phyloP scores from a whole-genome alignment of 768 basidiomycete genomes.

The Holtermannia corniformis region DNA sequence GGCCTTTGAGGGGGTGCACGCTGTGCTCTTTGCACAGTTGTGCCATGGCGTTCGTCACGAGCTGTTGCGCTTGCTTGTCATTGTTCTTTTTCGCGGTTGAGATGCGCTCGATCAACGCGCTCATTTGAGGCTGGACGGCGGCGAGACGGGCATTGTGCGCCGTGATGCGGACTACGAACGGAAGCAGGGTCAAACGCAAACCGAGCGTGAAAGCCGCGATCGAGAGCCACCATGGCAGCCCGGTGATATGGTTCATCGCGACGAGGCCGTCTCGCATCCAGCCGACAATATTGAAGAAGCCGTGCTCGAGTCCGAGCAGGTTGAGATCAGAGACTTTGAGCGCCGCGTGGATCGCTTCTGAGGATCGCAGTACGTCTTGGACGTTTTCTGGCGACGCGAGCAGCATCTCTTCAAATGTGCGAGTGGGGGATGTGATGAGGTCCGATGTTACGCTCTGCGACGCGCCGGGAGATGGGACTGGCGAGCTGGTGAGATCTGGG shows the following conservation, averaged over 20 bases:
- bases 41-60: slow-evolving; percentile 46
- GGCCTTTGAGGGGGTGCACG: slow-evolving; percentile 51
- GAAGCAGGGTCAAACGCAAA: slow-evolving; percentile 42
- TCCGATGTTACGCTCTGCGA: slow-evolving; percentile 2
- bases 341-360: slow-evolving; percentile 34
- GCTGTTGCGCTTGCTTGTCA: slow-evolving; percentile 46
- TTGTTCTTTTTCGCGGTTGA: slow-evolving; percentile 42
- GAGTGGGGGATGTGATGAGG: not conserved
- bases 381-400: slow-evolving; percentile 11
- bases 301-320: slow-evolving; percentile 32
- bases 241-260: slow-evolving; percentile 24
- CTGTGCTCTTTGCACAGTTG: slow-evolving; percentile 57
- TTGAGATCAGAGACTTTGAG: slow-evolving; percentile 33
- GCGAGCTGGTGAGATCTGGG: slow-evolving; percentile 14
- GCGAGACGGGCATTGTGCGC: slow-evolving; percentile 64
- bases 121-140: slow-evolving; percentile 54
- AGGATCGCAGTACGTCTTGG: slow-evolving; percentile 32
- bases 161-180: slow-evolving; percentile 49
- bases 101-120: slow-evolving; percentile 50
- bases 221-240: slow-evolving; percentile 40
- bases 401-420: slow-evolving; percentile 3
- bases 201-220: slow-evolving; percentile 31
- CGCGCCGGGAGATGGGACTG: not conserved
- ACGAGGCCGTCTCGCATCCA: slow-evolving; percentile 34
- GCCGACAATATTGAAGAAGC: slow-evolving; percentile 26